Base-by-base conservation (phyloP, 129 eudicot genomes). In the Helichrysum umbraculigerum region DNA sequence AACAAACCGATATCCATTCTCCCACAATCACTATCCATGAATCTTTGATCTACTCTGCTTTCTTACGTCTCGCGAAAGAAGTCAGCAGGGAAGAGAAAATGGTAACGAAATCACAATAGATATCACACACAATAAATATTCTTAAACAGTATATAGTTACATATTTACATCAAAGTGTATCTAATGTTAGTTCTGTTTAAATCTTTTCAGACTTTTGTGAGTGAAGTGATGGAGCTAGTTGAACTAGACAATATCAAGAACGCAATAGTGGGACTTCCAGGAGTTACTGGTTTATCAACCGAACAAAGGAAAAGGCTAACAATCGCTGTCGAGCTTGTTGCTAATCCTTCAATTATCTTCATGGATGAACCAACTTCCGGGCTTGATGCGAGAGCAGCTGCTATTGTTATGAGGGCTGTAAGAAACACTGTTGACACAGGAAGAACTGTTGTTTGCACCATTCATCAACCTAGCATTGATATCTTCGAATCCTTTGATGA, bases 311-410 rank as follows among this genome's bases (percentile, higher is more conserved):
- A 91, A 73, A 68, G 97, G 73, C 62, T 92, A 42, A 92, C 98
- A 17, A 92, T 92, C 47, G 98, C 98, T 16, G 96, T 92, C 11
- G 98, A 92, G 72, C 93, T 92, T n/a, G 98, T 92, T 35, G 94
- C 98, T 6, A 92, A 92, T 81, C 98, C 98, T 44, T 92, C 98
- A 9, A 92, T 92, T 64, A 87, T 92, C 37, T 92, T 92, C 70
- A 92, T 92, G 97, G 97, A 92, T 47, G 98, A 92, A 80, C 98
- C 98, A 6, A 92, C 98, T 74, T 92, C 98, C 0, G 98, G 98
- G 28, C 90, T 92, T 42, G 98, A 92, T 83, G 98, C 98, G 20
- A 82, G 98, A 68, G 98, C 98, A 59, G 98, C 98, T 11, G 98
- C 98, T 57, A 92, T 92, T 72, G 98, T 92, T 28, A 92, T 89